phyloP scores from a whole-genome alignment of 2,329 filamentous ascomycete species.

The Davidsoniella australis region DNA sequence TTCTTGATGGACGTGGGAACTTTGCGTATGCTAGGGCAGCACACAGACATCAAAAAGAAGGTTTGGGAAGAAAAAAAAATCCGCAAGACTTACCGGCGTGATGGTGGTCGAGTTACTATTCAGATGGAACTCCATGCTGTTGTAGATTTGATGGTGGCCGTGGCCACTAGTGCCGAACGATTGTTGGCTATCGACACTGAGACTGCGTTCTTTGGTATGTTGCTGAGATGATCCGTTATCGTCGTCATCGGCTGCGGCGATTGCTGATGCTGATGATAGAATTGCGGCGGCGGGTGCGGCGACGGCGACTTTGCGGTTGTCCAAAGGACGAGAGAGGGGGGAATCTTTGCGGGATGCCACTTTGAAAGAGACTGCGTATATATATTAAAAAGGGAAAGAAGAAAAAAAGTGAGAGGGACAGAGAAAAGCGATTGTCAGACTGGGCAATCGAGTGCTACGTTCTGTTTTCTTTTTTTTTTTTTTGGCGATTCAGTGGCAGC shows the following conservation, averaged over 20 bases:
- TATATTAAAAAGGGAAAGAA: background rate
- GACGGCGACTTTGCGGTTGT: background rate
- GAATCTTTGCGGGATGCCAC: slow-evolving; percentile 1
- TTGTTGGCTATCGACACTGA: too few relatives aligned
- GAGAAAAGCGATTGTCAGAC: too few relatives aligned
- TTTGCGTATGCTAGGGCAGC: too few relatives aligned
- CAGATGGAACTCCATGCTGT: background rate
- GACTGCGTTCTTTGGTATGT: too few relatives aligned
- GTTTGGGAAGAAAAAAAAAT: background rate
- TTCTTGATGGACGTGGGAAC: too few relatives aligned
- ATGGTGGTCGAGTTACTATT: background rate
- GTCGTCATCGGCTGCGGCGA: too few relatives aligned
- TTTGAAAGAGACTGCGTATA: background rate
- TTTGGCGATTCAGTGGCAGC: too few relatives aligned
- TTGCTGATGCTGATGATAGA: background rate
- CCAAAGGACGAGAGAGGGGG: background rate
- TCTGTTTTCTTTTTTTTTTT: too few relatives aligned
- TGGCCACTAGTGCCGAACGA: too few relatives aligned
- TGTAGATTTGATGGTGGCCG: background rate
- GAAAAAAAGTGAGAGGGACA: background rate
- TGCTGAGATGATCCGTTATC: too few relatives aligned
- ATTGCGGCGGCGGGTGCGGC: background rate
- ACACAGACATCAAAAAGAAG: too few relatives aligned
- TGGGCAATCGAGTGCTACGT: too few relatives aligned
- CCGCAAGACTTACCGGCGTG: slow-evolving; percentile 1